Evolutionary conservation across 1,284 basidiomycete species (phyloP).

Genomic region (Leccinum pachyderme): DNA sequence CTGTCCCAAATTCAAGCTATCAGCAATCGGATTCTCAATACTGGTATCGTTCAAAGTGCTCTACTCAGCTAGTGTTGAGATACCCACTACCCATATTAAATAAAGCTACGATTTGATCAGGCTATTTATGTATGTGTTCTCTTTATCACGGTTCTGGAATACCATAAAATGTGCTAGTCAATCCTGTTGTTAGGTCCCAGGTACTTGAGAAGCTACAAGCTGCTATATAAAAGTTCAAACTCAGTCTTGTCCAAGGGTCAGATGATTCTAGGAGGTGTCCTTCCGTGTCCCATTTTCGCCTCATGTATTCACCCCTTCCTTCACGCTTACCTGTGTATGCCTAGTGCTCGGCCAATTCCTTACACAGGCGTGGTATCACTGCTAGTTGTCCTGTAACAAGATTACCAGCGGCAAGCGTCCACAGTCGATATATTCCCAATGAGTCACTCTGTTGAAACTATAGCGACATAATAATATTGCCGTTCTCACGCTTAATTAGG

Average conservation of each 20-base stretch:
- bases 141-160: not conserved
- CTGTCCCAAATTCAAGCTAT: no score
- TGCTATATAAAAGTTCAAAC: not conserved
- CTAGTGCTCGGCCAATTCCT: not conserved
- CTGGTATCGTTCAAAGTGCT: not conserved
- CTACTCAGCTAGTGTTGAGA: not conserved
- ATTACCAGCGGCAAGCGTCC: not conserved
- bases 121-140: not conserved
- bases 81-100: not conserved
- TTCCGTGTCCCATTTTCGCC: not conserved
- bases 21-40: not conserved
- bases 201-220: not conserved
- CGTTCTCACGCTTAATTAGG: not conserved
- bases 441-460: not conserved
- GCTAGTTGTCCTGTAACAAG: not conserved
- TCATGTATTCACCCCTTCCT: not conserved
- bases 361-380: not conserved
- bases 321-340: not conserved
- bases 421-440: not conserved
- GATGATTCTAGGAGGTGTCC: not conserved
- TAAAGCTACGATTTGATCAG: no score
- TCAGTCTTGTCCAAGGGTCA: not conserved
- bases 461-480: no score
- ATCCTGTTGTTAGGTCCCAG: not conserved
- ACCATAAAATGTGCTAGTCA: not conserved